Conservation (phyloP, 257 asterid genomes). For the Ophiorrhiza pumila region DNA sequence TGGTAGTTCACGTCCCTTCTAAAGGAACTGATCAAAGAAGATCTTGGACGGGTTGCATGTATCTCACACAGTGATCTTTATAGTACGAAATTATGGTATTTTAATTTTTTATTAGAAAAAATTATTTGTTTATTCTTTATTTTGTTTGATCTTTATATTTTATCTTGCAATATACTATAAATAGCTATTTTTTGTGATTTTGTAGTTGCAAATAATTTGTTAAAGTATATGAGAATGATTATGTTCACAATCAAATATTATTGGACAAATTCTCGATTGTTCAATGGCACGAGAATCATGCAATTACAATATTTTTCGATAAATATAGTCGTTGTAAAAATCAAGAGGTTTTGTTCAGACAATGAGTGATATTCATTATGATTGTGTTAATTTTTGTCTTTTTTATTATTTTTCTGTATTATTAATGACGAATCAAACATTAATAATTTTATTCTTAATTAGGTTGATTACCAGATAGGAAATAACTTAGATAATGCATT, state of each 20-base stretch:
- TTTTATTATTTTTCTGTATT: no score
- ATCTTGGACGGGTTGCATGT: constrained; percentile 23
- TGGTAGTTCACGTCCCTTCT: constrained; percentile 10
- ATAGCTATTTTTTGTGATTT: not conserved
- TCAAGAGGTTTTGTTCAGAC: constrained; percentile 22
- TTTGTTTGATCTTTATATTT: not conserved
- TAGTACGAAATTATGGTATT: constrained; percentile 21
- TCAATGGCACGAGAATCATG: constrained; percentile 11
- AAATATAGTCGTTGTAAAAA: constrained; percentile 15
- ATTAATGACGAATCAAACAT: no score
- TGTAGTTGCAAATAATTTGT: constrained; percentile 26
- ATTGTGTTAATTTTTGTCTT: not conserved
- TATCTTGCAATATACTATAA: no score
- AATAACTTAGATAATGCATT: not conserved
- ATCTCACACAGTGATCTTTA: constrained; percentile 18
- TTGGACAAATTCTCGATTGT: constrained; percentile 17
- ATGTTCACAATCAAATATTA: constrained; percentile 12
- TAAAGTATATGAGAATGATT: constrained; percentile 14
- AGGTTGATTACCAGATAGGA: constrained; percentile 30
- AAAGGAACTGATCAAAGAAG: constrained; percentile 7
- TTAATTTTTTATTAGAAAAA: not conserved
- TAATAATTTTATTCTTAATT: no score
- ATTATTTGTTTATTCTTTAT: no score
- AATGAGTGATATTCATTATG: constrained; percentile 28
- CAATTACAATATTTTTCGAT: constrained; percentile 6